Evolutionary conservation across 371 early-diverging fungal species (phyloP), one percentile per base, ranked within the genome.

Genomic region (Choanephora cucurbitarum): DNA sequence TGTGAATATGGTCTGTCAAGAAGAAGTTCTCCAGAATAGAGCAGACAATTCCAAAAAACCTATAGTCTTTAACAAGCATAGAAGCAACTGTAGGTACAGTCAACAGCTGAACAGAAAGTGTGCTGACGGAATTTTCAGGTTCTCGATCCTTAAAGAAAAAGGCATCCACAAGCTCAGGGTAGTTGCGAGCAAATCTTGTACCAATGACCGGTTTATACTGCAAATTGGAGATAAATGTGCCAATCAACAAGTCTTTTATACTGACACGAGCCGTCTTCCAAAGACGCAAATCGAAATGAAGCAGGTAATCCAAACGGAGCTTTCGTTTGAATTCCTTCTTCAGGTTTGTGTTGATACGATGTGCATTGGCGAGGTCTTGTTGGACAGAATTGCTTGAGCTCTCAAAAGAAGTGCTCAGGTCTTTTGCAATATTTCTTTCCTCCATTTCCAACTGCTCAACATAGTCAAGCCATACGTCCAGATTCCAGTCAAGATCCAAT

Each of bases 21-120:
- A 92, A 91, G 50, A 90, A 86, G 52, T 81, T 81, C 52, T 82
- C 66, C 18, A 92, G 70, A 51, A 89, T 85, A 23, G 77, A 73
- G 58, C 85, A 82, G 37, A 89, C 83, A 47, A 83, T 83, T 44
- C 80, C 81, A 67, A 92, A 72, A 55, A 94, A 87, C 33, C 82
- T 80, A 64, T 92, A 91, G 21, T 91, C 82, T 46, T 83, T 79
- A 13, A 91, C 89, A 32, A 98, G 73, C 63, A 90, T 73, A 1
- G 85, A 80, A 2, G 96, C 91, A 17, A 97, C 85, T 3, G 92
- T 92, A 1, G 96, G 96, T 0, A 92, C 93, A 1, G 98, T 96
- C 66, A 96, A 90, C 11, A 97, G 70, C 70, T 98, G 98, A 19
- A 97, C 95, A 0, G 95, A 91, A 32, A 96, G 82, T 14, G 88